Evolutionary conservation across 1,284 basidiomycete species (phyloP).

Genomic region (Melampsora americana): DNA sequence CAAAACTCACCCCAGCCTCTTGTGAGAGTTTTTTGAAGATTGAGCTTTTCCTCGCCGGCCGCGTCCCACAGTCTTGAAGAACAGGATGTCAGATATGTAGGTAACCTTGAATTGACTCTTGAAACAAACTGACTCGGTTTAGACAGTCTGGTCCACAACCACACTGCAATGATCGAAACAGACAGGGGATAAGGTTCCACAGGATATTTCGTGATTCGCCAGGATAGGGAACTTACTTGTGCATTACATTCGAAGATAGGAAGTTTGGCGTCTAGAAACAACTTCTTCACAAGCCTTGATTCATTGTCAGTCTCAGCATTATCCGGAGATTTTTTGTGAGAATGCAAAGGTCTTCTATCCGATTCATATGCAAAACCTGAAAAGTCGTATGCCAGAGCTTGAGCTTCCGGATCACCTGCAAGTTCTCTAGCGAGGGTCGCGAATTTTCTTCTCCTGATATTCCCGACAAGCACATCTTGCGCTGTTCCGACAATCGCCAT

Average conservation of each 20-base stretch:
- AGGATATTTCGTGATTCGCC: background rate
- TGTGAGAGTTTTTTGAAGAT: slow-evolving; percentile 29
- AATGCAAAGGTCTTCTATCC: slow-evolving; percentile 8
- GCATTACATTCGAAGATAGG: slow-evolving; percentile 40
- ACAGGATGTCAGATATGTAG: background rate
- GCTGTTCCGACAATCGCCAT: slow-evolving; percentile 30
- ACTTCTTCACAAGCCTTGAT: slow-evolving; percentile 11
- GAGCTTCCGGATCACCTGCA: background rate
- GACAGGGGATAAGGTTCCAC: background rate
- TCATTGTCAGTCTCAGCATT: slow-evolving; percentile 20
- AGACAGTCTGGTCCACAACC: slow-evolving; percentile 37
- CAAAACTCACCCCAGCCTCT: slow-evolving; percentile 39
- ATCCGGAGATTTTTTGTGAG: slow-evolving; percentile 17
- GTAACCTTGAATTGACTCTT: background rate
- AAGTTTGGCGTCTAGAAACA: background rate
- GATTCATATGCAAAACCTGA: slow-evolving; percentile 35
- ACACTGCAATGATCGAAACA: slow-evolving; percentile 6
- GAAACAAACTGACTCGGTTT: slow-evolving; percentile 24
- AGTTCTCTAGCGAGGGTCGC: background rate
- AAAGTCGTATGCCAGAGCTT: background rate
- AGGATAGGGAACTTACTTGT: slow-evolving; percentile 1
- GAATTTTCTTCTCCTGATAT: slow-evolving; percentile 12
- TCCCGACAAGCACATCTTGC: slow-evolving; percentile 19
- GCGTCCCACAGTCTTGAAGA: slow-evolving; percentile 37
- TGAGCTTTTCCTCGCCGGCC: slow-evolving; percentile 34